Percentiles rank a stretch among this genome's conserved stretches.
phyloP scores from a whole-genome alignment of 371 early-diverging fungal species.

The Saksenaea oblongispora region DNA sequence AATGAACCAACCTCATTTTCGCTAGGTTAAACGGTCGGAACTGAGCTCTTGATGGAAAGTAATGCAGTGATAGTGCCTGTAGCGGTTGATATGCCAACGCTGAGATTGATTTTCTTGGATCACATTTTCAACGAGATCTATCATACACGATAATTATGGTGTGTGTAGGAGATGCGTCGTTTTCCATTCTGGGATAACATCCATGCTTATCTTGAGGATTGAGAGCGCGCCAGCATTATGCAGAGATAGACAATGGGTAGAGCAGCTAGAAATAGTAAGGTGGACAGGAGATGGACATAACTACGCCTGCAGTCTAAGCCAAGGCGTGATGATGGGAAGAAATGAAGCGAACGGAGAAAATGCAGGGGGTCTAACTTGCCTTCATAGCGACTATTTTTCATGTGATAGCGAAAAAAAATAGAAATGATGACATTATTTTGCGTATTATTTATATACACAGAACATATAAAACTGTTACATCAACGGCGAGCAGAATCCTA shows the following conservation, averaged over 20 bases:
- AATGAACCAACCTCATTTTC: too few relatives aligned
- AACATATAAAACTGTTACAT: background rate
- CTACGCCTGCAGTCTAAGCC: background rate
- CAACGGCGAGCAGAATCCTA: too few relatives aligned
- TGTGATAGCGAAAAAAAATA: background rate
- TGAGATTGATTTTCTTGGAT: too few relatives aligned
- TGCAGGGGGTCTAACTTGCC: background rate
- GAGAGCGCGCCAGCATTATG: background rate
- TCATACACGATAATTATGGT: too few relatives aligned
- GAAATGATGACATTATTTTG: background rate
- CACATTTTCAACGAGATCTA: too few relatives aligned
- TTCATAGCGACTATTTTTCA: background rate
- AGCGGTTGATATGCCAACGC: too few relatives aligned
- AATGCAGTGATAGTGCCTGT: too few relatives aligned
- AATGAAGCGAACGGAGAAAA: background rate
- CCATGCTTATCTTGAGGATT: background rate
- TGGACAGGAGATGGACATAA: background rate
- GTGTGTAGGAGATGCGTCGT: too few relatives aligned
- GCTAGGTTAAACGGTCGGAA: too few relatives aligned
- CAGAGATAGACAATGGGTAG: background rate
- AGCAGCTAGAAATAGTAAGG: background rate
- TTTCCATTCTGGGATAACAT: background rate
- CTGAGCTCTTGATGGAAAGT: too few relatives aligned
- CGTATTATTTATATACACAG: background rate
- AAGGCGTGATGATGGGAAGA: background rate